These are phyloP conservation scores for Sicyos edulis DNA, from an alignment of 306 rosid genomes.

Conservation along the genomic window DNA sequence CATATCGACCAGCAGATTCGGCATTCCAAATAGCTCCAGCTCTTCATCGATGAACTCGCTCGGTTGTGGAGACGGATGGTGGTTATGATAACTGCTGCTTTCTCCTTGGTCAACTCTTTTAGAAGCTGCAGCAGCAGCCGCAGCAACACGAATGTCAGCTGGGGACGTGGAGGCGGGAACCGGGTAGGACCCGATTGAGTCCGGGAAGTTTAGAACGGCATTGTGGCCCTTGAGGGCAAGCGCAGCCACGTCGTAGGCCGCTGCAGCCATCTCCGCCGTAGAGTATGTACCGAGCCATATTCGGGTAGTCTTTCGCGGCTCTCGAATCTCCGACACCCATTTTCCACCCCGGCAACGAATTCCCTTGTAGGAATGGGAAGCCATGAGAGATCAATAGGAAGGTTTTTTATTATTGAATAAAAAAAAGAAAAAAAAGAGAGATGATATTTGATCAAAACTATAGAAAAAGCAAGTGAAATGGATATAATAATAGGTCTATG, in stretches of 20 bases:
- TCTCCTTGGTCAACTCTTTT: slow-evolving; percentile 15
- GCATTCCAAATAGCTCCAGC: slow-evolving; percentile 69
- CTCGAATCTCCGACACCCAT: slow-evolving; percentile 95
- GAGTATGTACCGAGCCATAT: slow-evolving; percentile 88
- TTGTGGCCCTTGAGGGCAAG: slow-evolving; percentile 62
- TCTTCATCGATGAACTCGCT: slow-evolving; percentile 66
- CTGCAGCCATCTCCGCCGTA: slow-evolving; percentile 80
- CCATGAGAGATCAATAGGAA: slow-evolving; percentile 24
- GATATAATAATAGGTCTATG: not conserved
- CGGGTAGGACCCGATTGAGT: slow-evolving; percentile 32
- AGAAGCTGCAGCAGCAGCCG: slow-evolving; percentile 42
- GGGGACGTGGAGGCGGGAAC: slow-evolving; percentile 49
- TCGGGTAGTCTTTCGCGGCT: slow-evolving; percentile 67
- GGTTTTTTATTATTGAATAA: not conserved
- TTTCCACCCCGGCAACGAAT: slow-evolving; percentile 67
- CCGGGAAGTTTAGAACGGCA: slow-evolving; percentile 60
- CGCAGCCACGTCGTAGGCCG: slow-evolving; percentile 81
- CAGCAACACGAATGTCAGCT: slow-evolving; percentile 60
- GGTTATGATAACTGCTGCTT: not conserved
- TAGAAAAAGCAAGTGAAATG: not conserved
- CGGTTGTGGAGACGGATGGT: not conserved
- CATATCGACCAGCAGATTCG: slow-evolving; percentile 67
- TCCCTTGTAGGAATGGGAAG: slow-evolving; percentile 56
- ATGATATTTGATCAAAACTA: not conserved
- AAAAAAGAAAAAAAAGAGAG: not conserved